Evolutionary conservation across 768 basidiomycete genomes (phyloP).

Genomic region (Lactarius akahatsu): DNA sequence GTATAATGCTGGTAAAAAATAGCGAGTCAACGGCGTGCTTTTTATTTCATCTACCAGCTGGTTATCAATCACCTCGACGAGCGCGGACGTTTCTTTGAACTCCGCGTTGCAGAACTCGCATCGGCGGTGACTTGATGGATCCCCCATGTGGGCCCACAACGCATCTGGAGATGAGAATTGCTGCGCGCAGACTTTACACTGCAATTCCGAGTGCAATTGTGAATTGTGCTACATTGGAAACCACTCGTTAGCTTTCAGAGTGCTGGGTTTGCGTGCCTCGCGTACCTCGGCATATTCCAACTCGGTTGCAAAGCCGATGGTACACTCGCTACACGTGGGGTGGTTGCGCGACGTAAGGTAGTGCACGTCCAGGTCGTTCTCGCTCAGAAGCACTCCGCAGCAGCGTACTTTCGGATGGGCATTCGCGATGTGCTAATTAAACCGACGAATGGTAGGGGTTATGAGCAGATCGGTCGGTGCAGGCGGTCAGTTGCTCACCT

Average conservation of each 20-base stretch:
- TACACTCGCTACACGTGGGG: constrained; percentile 18
- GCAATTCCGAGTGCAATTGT: constrained; percentile 18
- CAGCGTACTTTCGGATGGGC: constrained; percentile 27
- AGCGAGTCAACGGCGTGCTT: background rate
- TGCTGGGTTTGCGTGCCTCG: background rate
- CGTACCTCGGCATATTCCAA: constrained; percentile 21
- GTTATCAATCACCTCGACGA: constrained; percentile 22
- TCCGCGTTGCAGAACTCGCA: constrained; percentile 27
- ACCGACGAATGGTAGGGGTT: too few relatives aligned
- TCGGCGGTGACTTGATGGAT: constrained; percentile 18
- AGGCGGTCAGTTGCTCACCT: constrained; percentile 14
- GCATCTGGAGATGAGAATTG: constrained; percentile 21
- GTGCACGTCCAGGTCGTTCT: constrained; percentile 24
- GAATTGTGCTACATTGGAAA: constrained; percentile 20
- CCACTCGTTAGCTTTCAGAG: background rate
- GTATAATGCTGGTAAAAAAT: constrained; percentile 21
- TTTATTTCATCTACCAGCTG: background rate
- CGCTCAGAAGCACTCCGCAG: constrained; percentile 20
- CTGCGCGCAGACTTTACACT: constrained; percentile 18
- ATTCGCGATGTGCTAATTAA: constrained; percentile 20
- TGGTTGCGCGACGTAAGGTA: constrained; percentile 26
- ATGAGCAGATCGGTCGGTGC: constrained; percentile 1
- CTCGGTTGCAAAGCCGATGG: constrained; percentile 20
- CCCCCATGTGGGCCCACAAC: constrained; percentile 7
- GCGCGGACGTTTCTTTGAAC: constrained; percentile 26